phyloP scores from a whole-genome alignment of 108 stramenopile species.

The Skeletonema costatum region DNA sequence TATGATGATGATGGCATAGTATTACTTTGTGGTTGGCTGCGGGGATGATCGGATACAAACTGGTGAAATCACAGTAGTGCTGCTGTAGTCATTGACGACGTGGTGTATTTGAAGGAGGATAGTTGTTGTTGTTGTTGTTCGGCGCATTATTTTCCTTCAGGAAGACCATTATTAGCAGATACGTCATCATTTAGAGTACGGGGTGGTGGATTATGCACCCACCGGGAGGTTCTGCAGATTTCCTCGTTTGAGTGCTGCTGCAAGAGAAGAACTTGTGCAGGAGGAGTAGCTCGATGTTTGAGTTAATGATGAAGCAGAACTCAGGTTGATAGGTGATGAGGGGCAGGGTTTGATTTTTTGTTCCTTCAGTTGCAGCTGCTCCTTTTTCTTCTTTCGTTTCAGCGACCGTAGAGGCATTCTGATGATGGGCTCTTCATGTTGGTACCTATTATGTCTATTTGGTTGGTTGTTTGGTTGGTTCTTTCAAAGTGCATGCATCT shows the following conservation, averaged over 20 bases:
- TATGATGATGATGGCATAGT: neutral
- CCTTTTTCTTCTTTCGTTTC: constrained; percentile 1
- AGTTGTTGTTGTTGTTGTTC: neutral
- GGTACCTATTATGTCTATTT: neutral
- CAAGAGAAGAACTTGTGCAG: neutral
- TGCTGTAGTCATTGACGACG: neutral
- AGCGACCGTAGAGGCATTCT: neutral
- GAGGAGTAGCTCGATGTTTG: neutral
- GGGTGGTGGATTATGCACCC: neutral
- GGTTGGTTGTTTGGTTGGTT: neutral
- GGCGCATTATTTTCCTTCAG: neutral
- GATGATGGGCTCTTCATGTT: constrained; percentile 1
- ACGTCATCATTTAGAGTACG: neutral
- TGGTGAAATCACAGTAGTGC: neutral
- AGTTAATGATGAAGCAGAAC: neutral
- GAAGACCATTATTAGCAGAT: neutral
- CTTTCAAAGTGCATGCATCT: no score
- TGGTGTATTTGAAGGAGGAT: neutral
- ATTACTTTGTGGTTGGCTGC: neutral
- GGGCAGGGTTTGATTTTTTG: constrained; percentile 7
- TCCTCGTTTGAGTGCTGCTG: neutral
- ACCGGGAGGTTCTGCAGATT: neutral
- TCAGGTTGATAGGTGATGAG: neutral
- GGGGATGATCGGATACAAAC: neutral
- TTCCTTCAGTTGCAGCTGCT: neutral